Base-by-base conservation (phyloP, 2,329 filamentous ascomycete genomes). In the Chaetomium strumarium region DNA sequence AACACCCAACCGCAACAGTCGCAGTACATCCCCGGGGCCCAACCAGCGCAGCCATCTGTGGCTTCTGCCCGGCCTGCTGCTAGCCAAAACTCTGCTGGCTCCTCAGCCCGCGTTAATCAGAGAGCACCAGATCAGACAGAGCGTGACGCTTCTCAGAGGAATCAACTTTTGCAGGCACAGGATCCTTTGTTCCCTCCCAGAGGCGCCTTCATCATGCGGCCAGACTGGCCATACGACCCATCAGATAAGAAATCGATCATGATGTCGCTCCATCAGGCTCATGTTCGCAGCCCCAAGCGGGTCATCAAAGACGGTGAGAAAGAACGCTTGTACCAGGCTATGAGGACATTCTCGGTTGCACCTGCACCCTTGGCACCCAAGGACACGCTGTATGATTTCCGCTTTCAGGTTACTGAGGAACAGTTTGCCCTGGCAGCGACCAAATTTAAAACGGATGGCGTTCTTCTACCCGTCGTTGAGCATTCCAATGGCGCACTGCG, bases 311-410 rank as follows among this genome's bases (percentile, higher is more conserved):
- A 51, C 6, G 53, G 55, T 1, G 41, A 52, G 9, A 46, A 50
- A 7, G 68, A 69, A 55, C 70, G 70, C 5, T 68, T 79, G 47
- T 88, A 85, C 61, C 81, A 85, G 56, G 78, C 75, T 45, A 68
- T 86, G 16, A 75, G 75, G 55, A 67, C 64, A 0, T 79, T 84
- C 51, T 68, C 72, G 1, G 61, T 79, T 7, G 57, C 60, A 1
- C 85, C 85, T 0, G 63, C 45, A 16, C 46, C 53, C 34, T 55
- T 70, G 29, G 55, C 57, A 45, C 68, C 72, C 1, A 67, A 66
- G 55, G 66, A 63, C 29, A 64, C 60, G 37, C 60, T 71, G 56
- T 76, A 67, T 68, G 71, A 61, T 1, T 69, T 81, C 37, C 59
- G 62, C 2, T 84, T 88, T 55, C 54, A 59, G 16, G 56, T 64